Evolutionary conservation across 2,329 filamentous ascomycete genomes (phyloP).

Genomic region (Lecanicillium sp.): DNA sequence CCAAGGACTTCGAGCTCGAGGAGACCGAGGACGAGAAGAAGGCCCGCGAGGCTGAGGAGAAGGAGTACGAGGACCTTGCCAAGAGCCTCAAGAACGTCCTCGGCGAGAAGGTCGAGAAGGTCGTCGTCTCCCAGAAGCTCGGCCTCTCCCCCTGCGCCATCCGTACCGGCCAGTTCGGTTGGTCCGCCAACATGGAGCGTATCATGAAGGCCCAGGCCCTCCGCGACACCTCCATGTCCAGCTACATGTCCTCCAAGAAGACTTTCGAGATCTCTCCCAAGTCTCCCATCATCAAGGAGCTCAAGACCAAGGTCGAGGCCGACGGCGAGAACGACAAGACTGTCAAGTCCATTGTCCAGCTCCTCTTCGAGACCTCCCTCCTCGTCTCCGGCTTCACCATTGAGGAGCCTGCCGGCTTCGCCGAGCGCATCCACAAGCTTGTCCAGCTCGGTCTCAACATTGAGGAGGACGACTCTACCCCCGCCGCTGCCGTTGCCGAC

Average conservation of each 20-base stretch:
- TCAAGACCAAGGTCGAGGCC: slow-evolving; percentile 97
- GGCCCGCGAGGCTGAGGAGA: slow-evolving; percentile 90
- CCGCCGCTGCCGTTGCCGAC: slow-evolving; percentile 50
- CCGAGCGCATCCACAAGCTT: slow-evolving; percentile 99
- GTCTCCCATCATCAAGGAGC: slow-evolving; percentile 95
- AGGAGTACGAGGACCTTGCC: slow-evolving; percentile 90
- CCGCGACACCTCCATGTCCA: slow-evolving; percentile 98
- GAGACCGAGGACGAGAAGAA: slow-evolving; percentile 99
- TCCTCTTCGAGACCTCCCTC: slow-evolving; percentile 97
- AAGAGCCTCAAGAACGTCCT: slow-evolving; percentile 99
- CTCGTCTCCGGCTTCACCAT: slow-evolving; percentile 99
- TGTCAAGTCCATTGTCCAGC: slow-evolving; percentile 97
- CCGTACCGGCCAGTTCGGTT: slow-evolving; percentile 98
- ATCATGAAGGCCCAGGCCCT: slow-evolving; percentile 99
- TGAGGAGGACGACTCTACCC: slow-evolving; percentile 77
- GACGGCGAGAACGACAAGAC: slow-evolving; percentile 98
- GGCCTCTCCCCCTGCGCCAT: slow-evolving; percentile 92
- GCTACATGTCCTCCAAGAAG: slow-evolving; percentile 99
- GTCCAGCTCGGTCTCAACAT: slow-evolving; percentile 97
- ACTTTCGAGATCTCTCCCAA: slow-evolving; percentile 99
- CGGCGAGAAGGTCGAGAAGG: slow-evolving; percentile 99
- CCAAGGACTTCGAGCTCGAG: slow-evolving; percentile 99
- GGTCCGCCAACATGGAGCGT: slow-evolving; percentile 99
- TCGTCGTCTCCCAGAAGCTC: slow-evolving; percentile 97
- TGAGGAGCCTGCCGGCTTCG: slow-evolving; percentile 95